Evolutionary conservation across 306 rosid genomes (phyloP).

Genomic region (Acmispon strigosus): DNA sequence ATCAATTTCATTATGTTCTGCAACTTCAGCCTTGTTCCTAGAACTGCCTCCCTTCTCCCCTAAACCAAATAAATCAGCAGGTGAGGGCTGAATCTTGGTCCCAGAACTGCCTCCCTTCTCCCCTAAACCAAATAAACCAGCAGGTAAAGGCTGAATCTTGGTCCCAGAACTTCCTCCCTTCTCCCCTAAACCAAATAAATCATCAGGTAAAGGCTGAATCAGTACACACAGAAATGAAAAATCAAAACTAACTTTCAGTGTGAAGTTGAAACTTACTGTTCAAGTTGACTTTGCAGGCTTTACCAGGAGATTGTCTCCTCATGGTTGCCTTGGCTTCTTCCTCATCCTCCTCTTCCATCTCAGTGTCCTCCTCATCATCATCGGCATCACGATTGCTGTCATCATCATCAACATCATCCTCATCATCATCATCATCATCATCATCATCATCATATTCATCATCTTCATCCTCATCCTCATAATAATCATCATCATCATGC

Average conservation of each 20-base stretch:
- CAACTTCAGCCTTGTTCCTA: neutral
- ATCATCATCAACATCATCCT: neutral
- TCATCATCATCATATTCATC: neutral
- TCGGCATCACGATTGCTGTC: neutral
- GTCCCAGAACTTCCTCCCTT: too few species aligned
- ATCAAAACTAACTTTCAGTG: neutral
- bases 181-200: neutral
- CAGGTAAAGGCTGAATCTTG: neutral
- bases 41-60: too few species aligned
- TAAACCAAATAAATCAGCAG: neutral
- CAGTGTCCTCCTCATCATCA: neutral
- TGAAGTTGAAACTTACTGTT: constrained; percentile 3
- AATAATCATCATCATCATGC: neutral
- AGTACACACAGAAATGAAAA: neutral
- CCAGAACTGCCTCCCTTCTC: too few species aligned
- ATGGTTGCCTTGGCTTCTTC: neutral
- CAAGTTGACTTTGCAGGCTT: neutral
- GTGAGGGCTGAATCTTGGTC: neutral
- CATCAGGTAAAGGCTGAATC: neutral
- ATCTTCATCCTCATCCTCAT: neutral
- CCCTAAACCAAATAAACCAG: constrained; percentile 4
- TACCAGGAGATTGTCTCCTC: neutral
- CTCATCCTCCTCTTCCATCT: neutral
- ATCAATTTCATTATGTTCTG: neutral
- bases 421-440: neutral